phyloP scores from a whole-genome alignment of 164 flowering plant genomes.

The Umbellularia californica region DNA sequence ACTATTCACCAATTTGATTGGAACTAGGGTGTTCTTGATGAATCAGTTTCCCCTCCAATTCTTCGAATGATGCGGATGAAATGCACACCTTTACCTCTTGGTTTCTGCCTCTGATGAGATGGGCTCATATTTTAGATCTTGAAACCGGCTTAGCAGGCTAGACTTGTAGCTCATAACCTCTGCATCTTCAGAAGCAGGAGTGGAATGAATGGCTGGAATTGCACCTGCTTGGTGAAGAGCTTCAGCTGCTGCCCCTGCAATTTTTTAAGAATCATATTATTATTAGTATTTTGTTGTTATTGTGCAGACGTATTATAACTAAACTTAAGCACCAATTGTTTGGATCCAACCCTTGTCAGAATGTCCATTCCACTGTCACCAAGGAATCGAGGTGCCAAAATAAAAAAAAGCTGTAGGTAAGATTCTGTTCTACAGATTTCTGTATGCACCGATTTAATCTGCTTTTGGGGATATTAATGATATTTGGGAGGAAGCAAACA shows the following conservation, averaged over 20 bases:
- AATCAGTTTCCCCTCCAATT: too few species aligned
- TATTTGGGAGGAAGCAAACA: too few species aligned
- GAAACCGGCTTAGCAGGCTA: slow-evolving; percentile 52
- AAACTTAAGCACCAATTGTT: background rate
- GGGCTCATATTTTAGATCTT: slow-evolving; percentile 38
- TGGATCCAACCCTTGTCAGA: background rate
- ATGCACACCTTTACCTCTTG: background rate
- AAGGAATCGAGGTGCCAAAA: background rate
- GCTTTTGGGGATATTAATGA: background rate
- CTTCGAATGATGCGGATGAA: background rate
- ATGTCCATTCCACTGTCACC: background rate
- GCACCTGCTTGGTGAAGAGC: slow-evolving; percentile 65
- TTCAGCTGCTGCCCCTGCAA: slow-evolving; percentile 55
- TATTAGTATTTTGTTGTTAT: too few species aligned
- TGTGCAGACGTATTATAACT: background rate
- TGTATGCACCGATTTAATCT: background rate
- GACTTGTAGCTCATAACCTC: slow-evolving; percentile 48
- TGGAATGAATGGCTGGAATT: slow-evolving; percentile 42
- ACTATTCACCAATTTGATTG: too few species aligned
- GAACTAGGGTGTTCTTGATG: too few species aligned
- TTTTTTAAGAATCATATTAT: background rate
- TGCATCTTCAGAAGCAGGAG: slow-evolving; percentile 51
- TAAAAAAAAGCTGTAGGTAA: background rate
- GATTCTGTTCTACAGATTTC: background rate
- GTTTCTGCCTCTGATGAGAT: slow-evolving; percentile 4